A percentile compares a stretch with the other conserved stretches of the same genome.
Evolutionary conservation across 2,329 filamentous ascomycete genomes (phyloP).

Genomic region (Aspergillus quadricinctus): DNA sequence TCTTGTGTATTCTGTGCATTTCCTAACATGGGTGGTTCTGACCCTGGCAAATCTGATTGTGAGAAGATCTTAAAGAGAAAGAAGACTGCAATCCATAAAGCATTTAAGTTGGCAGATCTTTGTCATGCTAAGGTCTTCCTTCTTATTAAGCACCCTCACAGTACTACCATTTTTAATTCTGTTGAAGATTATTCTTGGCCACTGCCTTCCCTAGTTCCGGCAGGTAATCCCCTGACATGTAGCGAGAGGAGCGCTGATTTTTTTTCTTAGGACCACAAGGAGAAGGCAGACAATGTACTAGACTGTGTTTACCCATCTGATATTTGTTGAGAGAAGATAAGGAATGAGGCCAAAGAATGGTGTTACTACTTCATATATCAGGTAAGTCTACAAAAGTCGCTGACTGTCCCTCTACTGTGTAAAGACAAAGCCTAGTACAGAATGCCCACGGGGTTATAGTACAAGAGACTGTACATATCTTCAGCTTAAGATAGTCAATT

Average conservation of each 20-base stretch:
- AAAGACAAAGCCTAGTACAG: background rate
- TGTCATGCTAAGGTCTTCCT: constrained; percentile 7
- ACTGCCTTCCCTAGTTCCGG: background rate
- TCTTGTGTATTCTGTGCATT: background rate
- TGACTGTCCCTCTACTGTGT: background rate
- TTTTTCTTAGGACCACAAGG: background rate
- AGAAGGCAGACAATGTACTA: background rate
- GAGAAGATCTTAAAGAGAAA: background rate
- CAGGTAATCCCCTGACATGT: background rate
- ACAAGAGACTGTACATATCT: too few relatives aligned
- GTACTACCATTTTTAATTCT: constrained; percentile 5
- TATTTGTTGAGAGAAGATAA: background rate
- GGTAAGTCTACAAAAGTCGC: background rate
- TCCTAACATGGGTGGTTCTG: background rate
- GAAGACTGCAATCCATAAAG: constrained; percentile 1
- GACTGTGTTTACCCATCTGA: background rate
- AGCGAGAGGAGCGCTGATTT: background rate
- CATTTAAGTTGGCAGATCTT: constrained; percentile 4
- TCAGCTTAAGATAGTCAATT: too few relatives aligned
- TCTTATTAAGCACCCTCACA: constrained; percentile 1
- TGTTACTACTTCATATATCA: background rate
- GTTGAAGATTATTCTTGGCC: constrained; percentile 5
- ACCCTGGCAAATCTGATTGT: background rate
- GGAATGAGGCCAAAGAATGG: background rate
- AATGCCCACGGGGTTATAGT: too few relatives aligned